Conservation (phyloP, 176 grass and related monocot species). For the Aegilops tauschii region DNA sequence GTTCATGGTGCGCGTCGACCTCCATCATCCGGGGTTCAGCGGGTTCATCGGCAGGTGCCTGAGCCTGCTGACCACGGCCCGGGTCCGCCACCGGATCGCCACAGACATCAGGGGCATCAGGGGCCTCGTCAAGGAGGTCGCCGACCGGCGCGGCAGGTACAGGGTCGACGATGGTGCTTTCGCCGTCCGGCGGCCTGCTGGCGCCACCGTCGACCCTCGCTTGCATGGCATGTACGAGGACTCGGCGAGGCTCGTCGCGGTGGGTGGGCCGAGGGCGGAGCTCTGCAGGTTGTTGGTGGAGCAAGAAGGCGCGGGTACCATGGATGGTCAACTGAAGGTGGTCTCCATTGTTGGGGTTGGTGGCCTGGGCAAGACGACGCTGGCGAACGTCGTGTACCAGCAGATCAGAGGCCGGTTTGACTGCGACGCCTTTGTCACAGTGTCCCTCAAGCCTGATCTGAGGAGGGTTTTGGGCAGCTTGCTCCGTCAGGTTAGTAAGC, state of each 20-base stretch:
- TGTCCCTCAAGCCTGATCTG: constrained; percentile 26
- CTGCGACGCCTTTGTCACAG: constrained; percentile 7
- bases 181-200: not conserved
- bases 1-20: not conserved
- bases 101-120: not conserved
- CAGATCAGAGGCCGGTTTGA: not conserved
- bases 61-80: not conserved
- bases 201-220: not conserved
- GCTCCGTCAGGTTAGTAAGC: constrained; percentile 15
- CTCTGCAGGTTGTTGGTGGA: not conserved
- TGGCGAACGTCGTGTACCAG: constrained; percentile 14
- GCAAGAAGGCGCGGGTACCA: not conserved
- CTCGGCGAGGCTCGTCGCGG: not conserved
- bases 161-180: not conserved
- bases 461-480: constrained; percentile 16
- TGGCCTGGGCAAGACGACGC: constrained; percentile 31
- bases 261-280: not conserved
- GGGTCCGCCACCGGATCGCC: not conserved
- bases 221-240: constrained; percentile 18
- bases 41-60: not conserved
- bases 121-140: not conserved
- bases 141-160: constrained; percentile 9
- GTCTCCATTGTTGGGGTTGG: constrained; percentile 22
- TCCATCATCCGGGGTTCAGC: not conserved
- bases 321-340: not conserved